These are phyloP conservation scores for Aspergillus sp. DNA, from an alignment of 2,329 filamentous ascomycete species.

Conservation along the genomic window DNA sequence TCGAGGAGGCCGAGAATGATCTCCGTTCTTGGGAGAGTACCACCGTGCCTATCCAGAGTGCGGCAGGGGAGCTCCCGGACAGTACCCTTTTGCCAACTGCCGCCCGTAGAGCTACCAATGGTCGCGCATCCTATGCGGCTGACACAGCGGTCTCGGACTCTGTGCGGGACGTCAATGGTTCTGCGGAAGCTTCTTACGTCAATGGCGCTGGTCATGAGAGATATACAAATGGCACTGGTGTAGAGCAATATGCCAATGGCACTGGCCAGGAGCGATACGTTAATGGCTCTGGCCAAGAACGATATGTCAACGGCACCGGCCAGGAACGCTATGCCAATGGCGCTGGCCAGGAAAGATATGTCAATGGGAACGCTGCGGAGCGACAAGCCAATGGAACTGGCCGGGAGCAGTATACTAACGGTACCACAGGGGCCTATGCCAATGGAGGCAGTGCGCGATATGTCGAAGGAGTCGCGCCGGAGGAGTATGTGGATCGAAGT, in stretches of 20 bases:
- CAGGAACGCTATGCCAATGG: neutral
- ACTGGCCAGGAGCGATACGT: neutral
- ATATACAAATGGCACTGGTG: neutral
- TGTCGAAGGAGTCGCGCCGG: no score
- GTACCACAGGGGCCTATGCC: neutral
- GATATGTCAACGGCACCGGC: neutral
- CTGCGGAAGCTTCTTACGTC: slow-evolving; percentile 3
- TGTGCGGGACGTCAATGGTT: slow-evolving; percentile 5
- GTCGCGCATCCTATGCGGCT: slow-evolving; percentile 1
- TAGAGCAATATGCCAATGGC: neutral
- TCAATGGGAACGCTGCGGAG: neutral
- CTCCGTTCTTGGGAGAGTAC: slow-evolving; percentile 71
- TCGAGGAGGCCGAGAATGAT: slow-evolving; percentile 90
- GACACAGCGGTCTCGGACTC: slow-evolving; percentile 5
- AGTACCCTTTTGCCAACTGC: slow-evolving; percentile 39
- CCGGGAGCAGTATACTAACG: neutral
- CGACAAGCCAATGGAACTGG: neutral
- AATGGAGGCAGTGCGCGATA: neutral
- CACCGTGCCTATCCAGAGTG: slow-evolving; percentile 56
- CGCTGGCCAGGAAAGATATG: neutral
- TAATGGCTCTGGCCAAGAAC: neutral
- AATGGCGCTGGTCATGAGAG: neutral
- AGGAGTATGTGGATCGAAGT: no score
- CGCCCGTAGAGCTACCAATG: slow-evolving; percentile 11
- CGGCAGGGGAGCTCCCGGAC: slow-evolving; percentile 50